A percentile compares a stretch with the other conserved stretches of the same genome.
Conservation (phyloP, 495 filamentous ascomycete species). For the Friedmanniomyces simplex region DNA sequence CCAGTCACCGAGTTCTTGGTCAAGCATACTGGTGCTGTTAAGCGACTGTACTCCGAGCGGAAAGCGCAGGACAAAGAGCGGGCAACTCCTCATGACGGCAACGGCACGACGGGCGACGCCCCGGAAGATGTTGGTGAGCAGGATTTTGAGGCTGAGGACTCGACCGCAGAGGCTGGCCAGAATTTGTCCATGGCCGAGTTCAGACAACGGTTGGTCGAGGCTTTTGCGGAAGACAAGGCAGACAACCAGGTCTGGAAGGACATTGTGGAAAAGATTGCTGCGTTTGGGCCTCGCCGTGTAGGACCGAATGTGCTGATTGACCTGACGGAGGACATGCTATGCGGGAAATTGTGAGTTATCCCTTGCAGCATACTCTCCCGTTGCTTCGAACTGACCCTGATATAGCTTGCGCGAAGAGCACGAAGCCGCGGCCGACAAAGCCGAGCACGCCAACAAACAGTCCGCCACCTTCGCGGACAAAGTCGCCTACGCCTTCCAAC, state of each 20-base stretch:
- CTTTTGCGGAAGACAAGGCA: slow-evolving; percentile 53
- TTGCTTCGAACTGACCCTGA: slow-evolving; percentile 1
- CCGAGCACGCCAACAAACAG: slow-evolving; percentile 2
- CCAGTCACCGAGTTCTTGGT: slow-evolving; percentile 75
- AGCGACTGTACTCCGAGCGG: slow-evolving; percentile 62
- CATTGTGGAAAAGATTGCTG: slow-evolving; percentile 67
- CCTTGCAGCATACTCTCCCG: too few relatives aligned
- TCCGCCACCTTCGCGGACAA: slow-evolving; percentile 75
- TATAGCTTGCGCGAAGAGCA: slow-evolving; percentile 27
- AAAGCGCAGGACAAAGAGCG: slow-evolving; percentile 37
- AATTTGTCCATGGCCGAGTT: slow-evolving; percentile 64
- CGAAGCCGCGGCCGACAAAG: background rate
- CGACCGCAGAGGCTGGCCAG: slow-evolving; percentile 39
- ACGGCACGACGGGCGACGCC: slow-evolving; percentile 12
- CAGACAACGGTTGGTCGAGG: slow-evolving; percentile 53
- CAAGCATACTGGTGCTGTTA: slow-evolving; percentile 69
- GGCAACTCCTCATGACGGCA: background rate
- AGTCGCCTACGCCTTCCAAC: slow-evolving; percentile 83
- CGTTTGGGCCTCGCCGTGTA: slow-evolving; percentile 76
- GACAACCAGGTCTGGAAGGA: slow-evolving; percentile 67
- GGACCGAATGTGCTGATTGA: slow-evolving; percentile 91
- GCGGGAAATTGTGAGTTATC: slow-evolving; percentile 60
- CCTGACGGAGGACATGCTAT: slow-evolving; percentile 59
- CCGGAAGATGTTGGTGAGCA: slow-evolving; percentile 35
- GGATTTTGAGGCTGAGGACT: slow-evolving; percentile 42